Conservation (phyloP, 148 eudicot species). For the Rheum nobile region DNA sequence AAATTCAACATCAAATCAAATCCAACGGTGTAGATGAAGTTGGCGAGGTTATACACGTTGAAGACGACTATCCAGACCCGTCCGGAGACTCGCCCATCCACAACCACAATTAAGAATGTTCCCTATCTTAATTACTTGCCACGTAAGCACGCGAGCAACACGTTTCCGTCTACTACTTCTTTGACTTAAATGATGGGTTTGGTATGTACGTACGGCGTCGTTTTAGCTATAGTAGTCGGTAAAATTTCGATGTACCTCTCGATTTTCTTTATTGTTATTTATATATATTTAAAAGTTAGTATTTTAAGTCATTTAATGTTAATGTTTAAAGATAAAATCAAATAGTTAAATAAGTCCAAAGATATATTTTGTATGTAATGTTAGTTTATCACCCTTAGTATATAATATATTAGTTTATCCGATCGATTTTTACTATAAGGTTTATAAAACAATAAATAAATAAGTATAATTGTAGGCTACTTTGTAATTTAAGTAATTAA, state of each 20-base stretch:
- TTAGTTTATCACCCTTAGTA: no score
- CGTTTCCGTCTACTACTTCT: not conserved
- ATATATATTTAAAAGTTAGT: no score
- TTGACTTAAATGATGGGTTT: not conserved
- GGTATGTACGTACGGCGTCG: not conserved
- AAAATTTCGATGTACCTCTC: not conserved
- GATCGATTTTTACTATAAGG: no score
- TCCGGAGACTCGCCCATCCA: not conserved
- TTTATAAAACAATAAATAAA: no score
- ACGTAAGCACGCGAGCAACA: not conserved
- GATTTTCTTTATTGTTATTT: not conserved
- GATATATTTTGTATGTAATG: no score
- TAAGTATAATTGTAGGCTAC: no score
- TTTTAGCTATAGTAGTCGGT: not conserved
- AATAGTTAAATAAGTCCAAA: no score
- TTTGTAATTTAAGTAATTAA: no score
- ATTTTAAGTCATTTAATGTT: no score
- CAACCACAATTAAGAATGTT: not conserved
- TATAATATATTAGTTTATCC: no score
- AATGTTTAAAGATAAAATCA: no score
- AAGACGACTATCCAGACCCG: not conserved
- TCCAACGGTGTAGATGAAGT: not conserved
- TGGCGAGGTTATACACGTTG: not conserved
- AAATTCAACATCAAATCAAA: not conserved
- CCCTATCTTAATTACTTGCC: not conserved